Percentiles rank a stretch among this genome's conserved stretches.
Conservation (phyloP, 257 asterid genomes). For the Buddleja alternifolia region DNA sequence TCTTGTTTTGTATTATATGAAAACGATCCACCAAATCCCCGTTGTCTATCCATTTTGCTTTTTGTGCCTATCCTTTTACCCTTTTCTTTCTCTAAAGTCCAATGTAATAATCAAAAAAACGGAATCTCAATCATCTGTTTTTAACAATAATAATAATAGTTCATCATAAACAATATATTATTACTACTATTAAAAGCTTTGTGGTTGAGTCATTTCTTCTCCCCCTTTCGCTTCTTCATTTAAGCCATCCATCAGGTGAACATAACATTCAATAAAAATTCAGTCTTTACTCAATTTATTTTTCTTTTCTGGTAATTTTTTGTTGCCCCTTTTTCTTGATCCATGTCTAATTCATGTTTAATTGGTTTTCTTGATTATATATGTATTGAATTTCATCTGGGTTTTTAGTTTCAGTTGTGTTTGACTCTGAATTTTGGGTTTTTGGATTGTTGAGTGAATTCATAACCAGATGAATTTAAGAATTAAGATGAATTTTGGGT, state of each 20-base stretch:
- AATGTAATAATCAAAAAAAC: conserved; percentile 30
- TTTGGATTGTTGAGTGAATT: conserved; percentile 28
- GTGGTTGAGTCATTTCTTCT: conserved; percentile 29
- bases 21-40: conserved; percentile 43
- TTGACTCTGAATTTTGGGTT: conserved; percentile 38
- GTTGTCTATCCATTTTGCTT: conserved; percentile 35
- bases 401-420: conserved; percentile 31
- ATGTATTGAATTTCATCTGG: conserved; percentile 35
- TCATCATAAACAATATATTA: too few relatives aligned
- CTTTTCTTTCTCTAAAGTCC: conserved; percentile 19
- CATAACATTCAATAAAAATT: conserved; percentile 14
- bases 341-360: conserved; percentile 30
- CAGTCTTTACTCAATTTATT: conserved; percentile 14
- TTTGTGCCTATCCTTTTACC: neutral
- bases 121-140: conserved; percentile 42
- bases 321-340: conserved; percentile 21
- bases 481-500: conserved; percentile 34
- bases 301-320: conserved; percentile 25
- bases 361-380: conserved; percentile 28
- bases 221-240: conserved; percentile 17
- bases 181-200: too few relatives aligned
- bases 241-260: conserved; percentile 28
- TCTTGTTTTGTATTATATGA: conserved; percentile 21
- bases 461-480: conserved; percentile 27
- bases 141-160: conserved; percentile 13